These are phyloP conservation scores for Clonostachys rosea DNA, from an alignment of 2,329 filamentous ascomycete species.

Conservation along the genomic window DNA sequence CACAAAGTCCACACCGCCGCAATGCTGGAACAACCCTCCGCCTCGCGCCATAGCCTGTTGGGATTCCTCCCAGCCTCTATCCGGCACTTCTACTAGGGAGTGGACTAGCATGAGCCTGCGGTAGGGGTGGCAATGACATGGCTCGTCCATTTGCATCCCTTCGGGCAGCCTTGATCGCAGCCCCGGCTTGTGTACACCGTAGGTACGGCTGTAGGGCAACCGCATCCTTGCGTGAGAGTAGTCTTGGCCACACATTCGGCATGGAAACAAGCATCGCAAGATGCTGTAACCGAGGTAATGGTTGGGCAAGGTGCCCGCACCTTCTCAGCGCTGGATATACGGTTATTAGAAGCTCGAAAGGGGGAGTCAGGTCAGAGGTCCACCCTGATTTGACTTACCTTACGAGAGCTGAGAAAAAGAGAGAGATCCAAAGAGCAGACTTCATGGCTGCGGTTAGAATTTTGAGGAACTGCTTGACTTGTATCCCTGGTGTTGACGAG, in stretches of 20 bases:
- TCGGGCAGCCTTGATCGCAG: slow-evolving; percentile 13
- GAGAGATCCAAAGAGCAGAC: no score
- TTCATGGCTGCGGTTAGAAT: no score
- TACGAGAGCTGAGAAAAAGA: no score
- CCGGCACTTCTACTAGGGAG: not conserved
- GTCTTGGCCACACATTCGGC: slow-evolving; percentile 19
- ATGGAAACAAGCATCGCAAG: slow-evolving; percentile 25
- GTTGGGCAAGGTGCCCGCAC: slow-evolving; percentile 19
- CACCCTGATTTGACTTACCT: no score
- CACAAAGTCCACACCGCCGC: no score
- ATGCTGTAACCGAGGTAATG: slow-evolving; percentile 17
- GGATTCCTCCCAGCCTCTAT: not conserved
- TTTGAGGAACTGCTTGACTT: no score
- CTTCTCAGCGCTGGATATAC: no score
- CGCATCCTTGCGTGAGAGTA: slow-evolving; percentile 21
- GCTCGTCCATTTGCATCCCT: slow-evolving; percentile 18
- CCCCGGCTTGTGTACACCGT: slow-evolving; percentile 19
- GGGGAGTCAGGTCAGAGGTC: no score
- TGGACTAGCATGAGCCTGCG: no score
- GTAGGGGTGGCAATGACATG: slow-evolving; percentile 13
- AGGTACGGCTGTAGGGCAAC: slow-evolving; percentile 19
- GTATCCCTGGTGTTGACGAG: no score
- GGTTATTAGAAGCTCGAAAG: no score
- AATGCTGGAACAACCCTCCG: no score
- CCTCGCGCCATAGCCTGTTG: not conserved